These are phyloP conservation scores for Arthroderma uncinatum DNA, from an alignment of 2,329 filamentous ascomycete genomes.

Conservation along the genomic window DNA sequence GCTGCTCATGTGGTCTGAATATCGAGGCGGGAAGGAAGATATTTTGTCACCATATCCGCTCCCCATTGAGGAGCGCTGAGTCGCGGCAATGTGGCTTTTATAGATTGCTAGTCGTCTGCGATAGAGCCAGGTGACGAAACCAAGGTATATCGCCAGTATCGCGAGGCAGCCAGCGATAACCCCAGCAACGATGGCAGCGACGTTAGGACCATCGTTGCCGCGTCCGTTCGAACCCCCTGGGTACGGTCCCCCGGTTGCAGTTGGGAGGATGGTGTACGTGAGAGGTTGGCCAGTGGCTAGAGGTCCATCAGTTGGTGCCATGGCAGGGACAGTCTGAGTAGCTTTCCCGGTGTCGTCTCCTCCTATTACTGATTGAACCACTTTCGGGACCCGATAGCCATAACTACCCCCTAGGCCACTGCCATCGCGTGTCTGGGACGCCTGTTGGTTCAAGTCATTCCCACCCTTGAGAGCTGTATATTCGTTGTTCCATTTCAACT, in stretches of 20 bases:
- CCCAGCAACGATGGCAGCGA: constrained; percentile 47
- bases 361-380: constrained; percentile 55
- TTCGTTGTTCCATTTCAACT: constrained; percentile 54
- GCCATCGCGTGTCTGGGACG: constrained; percentile 41
- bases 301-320: constrained; percentile 55
- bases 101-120: constrained; percentile 59
- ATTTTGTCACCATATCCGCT: constrained; percentile 24
- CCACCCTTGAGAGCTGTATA: constrained; percentile 54
- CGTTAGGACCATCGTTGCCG: constrained; percentile 31
- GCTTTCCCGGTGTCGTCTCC: constrained; percentile 56
- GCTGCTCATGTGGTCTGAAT: constrained; percentile 19
- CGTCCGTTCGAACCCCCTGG: constrained; percentile 20
- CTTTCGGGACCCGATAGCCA: constrained; percentile 59
- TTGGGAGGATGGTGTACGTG: constrained; percentile 51
- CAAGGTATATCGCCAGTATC: constrained; percentile 58
- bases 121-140: constrained; percentile 68
- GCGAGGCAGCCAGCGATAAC: constrained; percentile 56
- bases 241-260: constrained; percentile 9
- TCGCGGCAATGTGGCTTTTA: constrained; percentile 56
- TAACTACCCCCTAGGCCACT: constrained; percentile 48
- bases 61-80: constrained; percentile 45
- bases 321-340: constrained; percentile 53
- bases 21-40: constrained; percentile 8
- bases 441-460: constrained; percentile 43
- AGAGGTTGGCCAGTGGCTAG: constrained; percentile 58